phyloP scores from a whole-genome alignment of 768 basidiomycete genomes.

The Mycena galericulata region DNA sequence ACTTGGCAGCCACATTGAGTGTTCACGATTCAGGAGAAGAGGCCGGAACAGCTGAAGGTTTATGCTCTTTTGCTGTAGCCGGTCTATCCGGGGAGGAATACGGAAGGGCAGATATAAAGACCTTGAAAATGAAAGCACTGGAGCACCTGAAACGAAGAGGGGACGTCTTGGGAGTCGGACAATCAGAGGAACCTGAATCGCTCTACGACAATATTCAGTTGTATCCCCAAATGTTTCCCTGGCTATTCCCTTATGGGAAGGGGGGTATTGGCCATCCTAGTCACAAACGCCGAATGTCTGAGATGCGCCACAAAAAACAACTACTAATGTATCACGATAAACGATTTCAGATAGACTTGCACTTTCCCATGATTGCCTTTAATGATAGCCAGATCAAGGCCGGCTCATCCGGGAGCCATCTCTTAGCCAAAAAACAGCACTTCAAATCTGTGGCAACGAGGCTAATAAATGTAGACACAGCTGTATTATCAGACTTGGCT shows the following conservation, averaged over 20 bases:
- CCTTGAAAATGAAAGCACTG: neutral
- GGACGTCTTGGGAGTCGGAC: neutral
- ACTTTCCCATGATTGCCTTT: slow-evolving; percentile 12
- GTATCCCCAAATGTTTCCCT: slow-evolving; percentile 9
- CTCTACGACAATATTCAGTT: neutral
- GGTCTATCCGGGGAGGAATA: neutral
- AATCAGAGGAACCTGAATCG: neutral
- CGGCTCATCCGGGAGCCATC: neutral
- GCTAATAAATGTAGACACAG: neutral
- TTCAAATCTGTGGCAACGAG: neutral
- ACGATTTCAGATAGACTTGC: neutral
- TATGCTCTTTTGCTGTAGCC: neutral
- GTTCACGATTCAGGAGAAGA: neutral
- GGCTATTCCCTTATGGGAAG: neutral
- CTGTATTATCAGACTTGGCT: neutral
- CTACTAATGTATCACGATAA: slow-evolving; percentile 1
- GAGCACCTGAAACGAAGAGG: neutral
- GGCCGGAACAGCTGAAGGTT: neutral
- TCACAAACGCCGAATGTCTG: neutral
- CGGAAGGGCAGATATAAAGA: neutral
- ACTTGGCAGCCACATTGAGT: neutral
- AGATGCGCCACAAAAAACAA: neutral
- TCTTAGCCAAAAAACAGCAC: neutral
- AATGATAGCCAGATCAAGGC: slow-evolving; percentile 1
- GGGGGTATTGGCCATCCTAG: neutral